Conservation (phyloP, 257 asterid genomes). For the Echium plantagineum region DNA sequence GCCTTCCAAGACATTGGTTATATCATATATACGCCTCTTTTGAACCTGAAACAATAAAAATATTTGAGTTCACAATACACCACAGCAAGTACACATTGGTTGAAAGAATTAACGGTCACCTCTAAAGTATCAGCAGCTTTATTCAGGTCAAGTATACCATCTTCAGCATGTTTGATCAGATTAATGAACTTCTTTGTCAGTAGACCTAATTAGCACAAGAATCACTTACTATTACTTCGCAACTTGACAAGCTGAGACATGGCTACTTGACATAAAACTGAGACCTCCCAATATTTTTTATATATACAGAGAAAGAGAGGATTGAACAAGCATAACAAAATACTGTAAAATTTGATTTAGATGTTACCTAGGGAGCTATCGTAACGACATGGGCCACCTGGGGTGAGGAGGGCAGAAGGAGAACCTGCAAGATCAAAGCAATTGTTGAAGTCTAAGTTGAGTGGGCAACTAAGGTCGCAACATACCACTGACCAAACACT, state of each 20-base stretch:
- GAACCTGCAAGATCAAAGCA: conserved; percentile 49
- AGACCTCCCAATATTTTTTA: not conserved
- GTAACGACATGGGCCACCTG: conserved; percentile 89
- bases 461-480: not conserved
- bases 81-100: conserved; percentile 11
- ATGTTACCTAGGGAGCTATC: conserved; percentile 88
- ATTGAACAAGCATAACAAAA: not conserved
- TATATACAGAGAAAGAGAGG: not conserved
- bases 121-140: conserved; percentile 90
- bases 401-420: conserved; percentile 67
- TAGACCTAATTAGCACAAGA: conserved; percentile 43
- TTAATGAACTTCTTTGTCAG: conserved; percentile 86
- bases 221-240: conserved; percentile 2
- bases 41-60: conserved; percentile 61
- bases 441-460: not conserved
- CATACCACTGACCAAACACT: not conserved
- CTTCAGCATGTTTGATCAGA: conserved; percentile 87
- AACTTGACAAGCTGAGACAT: not conserved
- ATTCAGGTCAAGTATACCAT: conserved; percentile 90
- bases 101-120: conserved; percentile 31
- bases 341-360: conserved; percentile 4
- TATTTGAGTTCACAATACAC: conserved; percentile 18
- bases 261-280: not conserved
- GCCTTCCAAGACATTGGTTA: conserved; percentile 96
- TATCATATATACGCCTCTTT: conserved; percentile 93